Evolutionary conservation across 148 eudicot species (phyloP), one percentile per base, ranked within the genome.

Genomic region (Silene uniflora): DNA sequence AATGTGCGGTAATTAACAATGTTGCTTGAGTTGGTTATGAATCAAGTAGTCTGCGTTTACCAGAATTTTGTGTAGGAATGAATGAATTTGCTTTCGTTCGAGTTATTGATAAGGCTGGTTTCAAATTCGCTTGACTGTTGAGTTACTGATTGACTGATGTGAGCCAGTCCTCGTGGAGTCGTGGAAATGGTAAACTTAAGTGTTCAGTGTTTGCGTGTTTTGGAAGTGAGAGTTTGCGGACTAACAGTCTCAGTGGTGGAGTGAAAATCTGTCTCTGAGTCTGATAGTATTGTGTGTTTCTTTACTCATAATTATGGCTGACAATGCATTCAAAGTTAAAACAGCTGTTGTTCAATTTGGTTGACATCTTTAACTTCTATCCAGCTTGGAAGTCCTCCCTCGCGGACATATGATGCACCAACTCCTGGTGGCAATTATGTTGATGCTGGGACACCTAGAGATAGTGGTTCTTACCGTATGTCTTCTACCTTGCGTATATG

Each of bases 391-490:
- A 96, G 99, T 76, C 98, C 97, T 59, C 91, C 87, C 63, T 85
- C 93, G 67, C 90, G 91, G 77, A 69, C 95, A 17, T 92, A 89
- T 83, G 99, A 96, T 59, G 99, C 98, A 22, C 98, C 98, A 32
- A 96, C 99, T 66, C 99, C 98, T 42, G 85, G 89, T 69, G 86
- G 91, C 78, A 89, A 82, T 83, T 96, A 88, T 63, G 79, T 73
- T 84, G 99, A 92, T 76, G 91, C 91, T 74, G 95, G 90, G 68
- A 96, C 98, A 7, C 99, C 99, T 71, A 89, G 91, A 81, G 98
- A 96, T 79, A 88, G 75, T 69, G 87, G 84, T 76, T 83, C 90
- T 65, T 96, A 96, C 79, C 87, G 99, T 95, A 85, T 70, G 49
- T 78, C 58, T 56, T 58, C 73, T 63, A 60, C 58, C 49, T 39